These are phyloP conservation scores for Starmera dryadoides DNA, from an alignment of 805 yeast genomes.

Conservation along the genomic window DNA sequence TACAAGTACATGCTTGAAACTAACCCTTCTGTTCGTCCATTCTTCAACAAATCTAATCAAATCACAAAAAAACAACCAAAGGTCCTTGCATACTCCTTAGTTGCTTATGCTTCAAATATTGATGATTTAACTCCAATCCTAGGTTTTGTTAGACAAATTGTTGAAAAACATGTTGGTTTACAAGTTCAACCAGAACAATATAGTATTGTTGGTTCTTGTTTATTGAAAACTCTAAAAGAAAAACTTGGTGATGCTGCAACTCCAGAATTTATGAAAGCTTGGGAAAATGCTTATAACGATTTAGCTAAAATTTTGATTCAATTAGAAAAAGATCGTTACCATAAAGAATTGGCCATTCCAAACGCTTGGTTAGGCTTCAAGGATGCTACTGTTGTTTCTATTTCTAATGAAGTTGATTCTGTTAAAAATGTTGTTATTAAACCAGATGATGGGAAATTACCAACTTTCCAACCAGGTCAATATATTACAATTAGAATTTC, in stretches of 20 bases:
- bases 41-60: constrained; percentile 58
- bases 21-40: constrained; percentile 48
- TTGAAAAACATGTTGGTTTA: constrained; percentile 59
- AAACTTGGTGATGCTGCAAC: constrained; percentile 57
- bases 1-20: constrained; percentile 47
- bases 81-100: constrained; percentile 54
- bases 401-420: constrained; percentile 35
- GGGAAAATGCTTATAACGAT: constrained; percentile 58
- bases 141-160: constrained; percentile 51
- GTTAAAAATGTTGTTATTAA: constrained; percentile 46
- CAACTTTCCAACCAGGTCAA: constrained; percentile 30
- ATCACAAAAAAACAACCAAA: constrained; percentile 47
- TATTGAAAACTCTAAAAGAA: constrained; percentile 46
- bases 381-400: constrained; percentile 36
- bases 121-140: constrained; percentile 48
- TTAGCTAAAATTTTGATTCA: constrained; percentile 55
- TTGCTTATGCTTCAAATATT: constrained; percentile 56
- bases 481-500: constrained; percentile 29
- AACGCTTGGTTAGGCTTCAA: constrained; percentile 57
- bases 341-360: constrained; percentile 18
- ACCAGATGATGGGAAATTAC: constrained; percentile 34
- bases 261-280: constrained; percentile 49
- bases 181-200: constrained; percentile 59
- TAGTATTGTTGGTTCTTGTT: constrained; percentile 51
- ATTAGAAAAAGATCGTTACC: constrained; percentile 43